Evolutionary conservation across 1,139 yeast species (phyloP), one percentile per base, ranked within the genome.

Genomic region (Arxiozyma bovina): DNA sequence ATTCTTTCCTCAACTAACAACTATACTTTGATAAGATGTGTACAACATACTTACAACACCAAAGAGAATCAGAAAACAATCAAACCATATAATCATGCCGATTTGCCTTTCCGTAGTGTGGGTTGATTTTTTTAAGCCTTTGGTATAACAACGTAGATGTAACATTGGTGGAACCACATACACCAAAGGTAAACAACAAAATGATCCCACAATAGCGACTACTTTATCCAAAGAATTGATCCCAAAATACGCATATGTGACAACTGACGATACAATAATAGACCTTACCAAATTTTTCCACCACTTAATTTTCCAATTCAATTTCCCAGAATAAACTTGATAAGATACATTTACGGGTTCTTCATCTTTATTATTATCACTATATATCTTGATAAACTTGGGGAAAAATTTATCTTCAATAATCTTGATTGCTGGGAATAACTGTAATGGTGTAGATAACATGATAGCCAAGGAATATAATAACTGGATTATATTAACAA

Each of bases 121-220:
- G 8, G 42, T 34, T 43, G 45, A 4, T 15, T 43, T 22, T 12
- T 25, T 21, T 17, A 46, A 34, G 9, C 49, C 49, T 38, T 20
- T 46, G 3, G 49, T 34, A 22, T 46, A 46, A 46, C 49, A 46
- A 4, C 42, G 49, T 50, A 73, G 74, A 65, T 86, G 93, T 52
- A 86, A 71, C 74, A 86, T 74, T 20, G 94, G 91, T 3, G 94
- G 93, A 65, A 85, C 85, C 80, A 86, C 83, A 71, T 86, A 86
- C 4, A 86, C 93, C 72, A 86, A 76, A 0, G 94, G 94, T 54
- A 86, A 84, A 66, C 94, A 86, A 1, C 91, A 91, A 72, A 85
- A 82, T 54, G 90, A 85, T 1, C 94, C 94, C 51, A 85, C 83
- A 65, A 86, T 83, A 2, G 89, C 82, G 25, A 86, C 91, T 70